A percentile compares a stretch with the other conserved stretches of the same genome.
Evolutionary conservation across 169 alveolate genomes (phyloP).

Genomic region (Perkinsus marinus): DNA sequence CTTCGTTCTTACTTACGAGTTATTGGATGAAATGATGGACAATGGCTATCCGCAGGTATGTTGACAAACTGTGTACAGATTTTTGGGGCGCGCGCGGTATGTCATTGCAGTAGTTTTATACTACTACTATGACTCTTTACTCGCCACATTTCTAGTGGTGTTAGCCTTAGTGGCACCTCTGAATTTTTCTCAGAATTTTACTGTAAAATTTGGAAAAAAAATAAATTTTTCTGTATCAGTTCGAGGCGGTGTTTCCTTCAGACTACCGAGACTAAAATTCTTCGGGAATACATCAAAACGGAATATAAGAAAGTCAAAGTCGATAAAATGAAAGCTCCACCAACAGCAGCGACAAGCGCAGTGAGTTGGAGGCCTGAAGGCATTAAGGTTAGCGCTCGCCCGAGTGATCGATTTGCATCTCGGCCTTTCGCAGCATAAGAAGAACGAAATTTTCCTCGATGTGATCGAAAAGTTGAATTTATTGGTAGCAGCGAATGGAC

Average conservation of each 20-base stretch:
- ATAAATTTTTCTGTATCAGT: too few species aligned
- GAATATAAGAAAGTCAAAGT: conserved; percentile 62
- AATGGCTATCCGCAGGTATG: conserved; percentile 92
- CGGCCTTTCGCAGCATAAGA: conserved; percentile 56
- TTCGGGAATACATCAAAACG: conserved; percentile 80
- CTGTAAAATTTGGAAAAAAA: too few species aligned
- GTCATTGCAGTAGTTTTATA: too few species aligned
- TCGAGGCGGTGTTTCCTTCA: too few species aligned
- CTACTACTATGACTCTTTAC: too few species aligned
- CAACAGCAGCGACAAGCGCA: conserved; percentile 80
- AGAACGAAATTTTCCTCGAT: conserved; percentile 95
- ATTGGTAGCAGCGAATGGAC: conserved; percentile 56
- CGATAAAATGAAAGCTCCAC: conserved; percentile 14
- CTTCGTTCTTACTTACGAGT: conserved; percentile 94
- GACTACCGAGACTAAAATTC: conserved; percentile 54
- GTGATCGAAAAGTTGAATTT: conserved; percentile 92
- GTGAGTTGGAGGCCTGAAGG: conserved; percentile 89
- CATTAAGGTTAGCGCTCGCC: conserved; percentile 41
- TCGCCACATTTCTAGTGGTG: too few species aligned
- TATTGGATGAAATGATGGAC: conserved; percentile 97
- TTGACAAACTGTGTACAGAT: too few species aligned
- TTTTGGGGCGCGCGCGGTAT: too few species aligned
- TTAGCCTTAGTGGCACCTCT: too few species aligned
- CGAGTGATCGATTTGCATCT: too few species aligned
- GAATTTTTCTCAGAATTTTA: too few species aligned